Evolutionary conservation across 345 rosid species (phyloP).

Genomic region (Dipteronia dyeriana): DNA sequence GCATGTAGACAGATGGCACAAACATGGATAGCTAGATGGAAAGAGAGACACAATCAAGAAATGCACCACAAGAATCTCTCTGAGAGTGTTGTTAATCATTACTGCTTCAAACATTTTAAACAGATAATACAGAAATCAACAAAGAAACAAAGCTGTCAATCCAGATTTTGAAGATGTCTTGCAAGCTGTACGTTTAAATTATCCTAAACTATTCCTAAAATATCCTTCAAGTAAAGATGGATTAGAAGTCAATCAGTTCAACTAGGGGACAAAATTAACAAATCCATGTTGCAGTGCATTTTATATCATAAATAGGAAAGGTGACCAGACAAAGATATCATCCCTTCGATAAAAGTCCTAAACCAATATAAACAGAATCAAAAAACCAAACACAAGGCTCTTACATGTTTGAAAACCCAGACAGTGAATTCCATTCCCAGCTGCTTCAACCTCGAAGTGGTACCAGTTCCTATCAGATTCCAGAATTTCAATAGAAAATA

Average conservation of each 20-base stretch:
- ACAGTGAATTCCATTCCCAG: slow-evolving; percentile 98
- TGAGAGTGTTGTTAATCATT: not conserved
- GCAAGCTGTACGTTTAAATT: slow-evolving; percentile 1
- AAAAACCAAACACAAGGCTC: slow-evolving; percentile 29
- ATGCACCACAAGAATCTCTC: not conserved
- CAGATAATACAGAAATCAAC: not conserved
- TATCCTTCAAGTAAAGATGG: slow-evolving; percentile 4
- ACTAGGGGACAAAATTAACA: not conserved
- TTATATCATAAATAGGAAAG: not conserved
- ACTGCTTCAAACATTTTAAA: not conserved
- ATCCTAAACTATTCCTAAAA: not conserved
- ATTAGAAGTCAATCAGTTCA: not conserved
- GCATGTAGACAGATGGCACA: not conserved
- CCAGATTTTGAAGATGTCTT: not conserved
- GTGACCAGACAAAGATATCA: not conserved
- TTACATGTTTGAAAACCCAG: slow-evolving; percentile 98
- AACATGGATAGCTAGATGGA: not conserved
- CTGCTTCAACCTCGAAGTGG: slow-evolving; percentile 90
- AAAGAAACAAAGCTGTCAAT: not conserved
- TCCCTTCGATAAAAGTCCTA: not conserved
- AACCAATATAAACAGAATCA: slow-evolving; percentile 18
- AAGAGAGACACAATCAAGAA: not conserved
- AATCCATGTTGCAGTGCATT: not conserved
- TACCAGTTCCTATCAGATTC: slow-evolving; percentile 62
- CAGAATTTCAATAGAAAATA: slow-evolving; percentile 21